A percentile compares a stretch with the other conserved stretches of the same genome.
phyloP scores from a whole-genome alignment of 768 basidiomycete genomes.

The Boletus rubropictus region DNA sequence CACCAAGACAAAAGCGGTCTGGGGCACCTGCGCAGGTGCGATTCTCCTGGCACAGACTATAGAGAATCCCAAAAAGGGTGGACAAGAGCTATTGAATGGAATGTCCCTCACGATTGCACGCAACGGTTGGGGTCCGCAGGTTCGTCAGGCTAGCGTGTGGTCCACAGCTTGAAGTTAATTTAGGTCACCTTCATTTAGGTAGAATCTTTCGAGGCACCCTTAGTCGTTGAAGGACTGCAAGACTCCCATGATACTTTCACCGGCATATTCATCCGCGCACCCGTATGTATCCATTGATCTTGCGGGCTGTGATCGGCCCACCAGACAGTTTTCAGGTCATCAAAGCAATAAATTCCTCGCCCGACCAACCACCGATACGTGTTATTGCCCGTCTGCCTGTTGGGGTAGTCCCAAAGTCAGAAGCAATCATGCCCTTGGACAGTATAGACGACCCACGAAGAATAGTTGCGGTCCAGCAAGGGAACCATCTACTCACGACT shows the following conservation, averaged over 20 bases:
- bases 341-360: constrained; percentile 41
- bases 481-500: constrained; percentile 76
- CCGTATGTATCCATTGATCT: constrained; percentile 41
- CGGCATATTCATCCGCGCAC: constrained; percentile 92
- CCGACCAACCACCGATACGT: constrained; percentile 54
- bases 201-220: constrained; percentile 83
- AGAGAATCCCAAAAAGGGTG: constrained; percentile 76
- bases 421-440: constrained; percentile 32
- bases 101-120: constrained; percentile 75
- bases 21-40: constrained; percentile 96
- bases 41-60: constrained; percentile 76
- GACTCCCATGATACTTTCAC: constrained; percentile 60
- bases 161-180: neutral
- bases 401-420: constrained; percentile 39
- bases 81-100: constrained; percentile 80
- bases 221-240: constrained; percentile 58
- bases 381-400: constrained; percentile 66
- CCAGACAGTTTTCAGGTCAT: constrained; percentile 48
- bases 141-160: constrained; percentile 23
- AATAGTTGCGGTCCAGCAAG: constrained; percentile 83
- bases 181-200: constrained; percentile 39
- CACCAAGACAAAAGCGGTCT: constrained; percentile 67
- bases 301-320: neutral
- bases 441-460: constrained; percentile 52
- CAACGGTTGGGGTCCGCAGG: constrained; percentile 95